Evolutionary conservation across 306 rosid genomes (phyloP), one percentile per base, ranked within the genome.

Genomic region (Potentilla sterilis): DNA sequence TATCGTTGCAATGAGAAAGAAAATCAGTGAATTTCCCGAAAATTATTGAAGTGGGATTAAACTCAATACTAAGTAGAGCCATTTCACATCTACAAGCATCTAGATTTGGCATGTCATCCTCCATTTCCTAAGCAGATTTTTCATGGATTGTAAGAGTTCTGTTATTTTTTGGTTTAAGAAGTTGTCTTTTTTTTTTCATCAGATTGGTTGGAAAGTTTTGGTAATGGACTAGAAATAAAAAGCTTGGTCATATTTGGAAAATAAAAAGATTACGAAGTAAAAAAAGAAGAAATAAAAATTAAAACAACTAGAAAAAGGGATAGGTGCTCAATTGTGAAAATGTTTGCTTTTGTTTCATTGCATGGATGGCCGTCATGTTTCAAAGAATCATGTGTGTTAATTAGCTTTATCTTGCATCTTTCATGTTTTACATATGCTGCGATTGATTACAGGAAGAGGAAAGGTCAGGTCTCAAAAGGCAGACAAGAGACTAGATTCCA

Each of bases 371-470:
- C 24, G 12, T 63, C 22, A 16, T 40, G 70, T 41, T 37, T 35
- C 44, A 14, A 35, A 48, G n/a, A 18, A 18, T 32, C 43, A 48
- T 48, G 59, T 48, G 43, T 70, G 16, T 48, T 46, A 77, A 46
- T 63, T 75, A 9, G 43, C 15, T 54, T 79, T 77, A 66, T 73
- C 51, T 67, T 67, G 7, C 21, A 9, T 34, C n/a, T 11, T 55
- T 48, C 46, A 63, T 6, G 51, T 22, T 71, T 77, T 42, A 58
- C 41, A 0, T 49, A 34, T 62, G 6, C n/a, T 81, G n/a, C 55
- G 61, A 55, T 81, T 79, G 28, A 69, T 59, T 86, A 68, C 87
- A 95, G 98, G 86, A 73, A 83, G 82, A 79, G 66, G 86, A 86
- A 80, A 79, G 77, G 86, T 67, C 76, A 75, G 79, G 81, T 84